A percentile compares a stretch with the other conserved stretches of the same genome.
These are phyloP conservation scores for Pythium oligandrum DNA, from an alignment of 352 stramenopile genomes.

Conservation along the genomic window DNA sequence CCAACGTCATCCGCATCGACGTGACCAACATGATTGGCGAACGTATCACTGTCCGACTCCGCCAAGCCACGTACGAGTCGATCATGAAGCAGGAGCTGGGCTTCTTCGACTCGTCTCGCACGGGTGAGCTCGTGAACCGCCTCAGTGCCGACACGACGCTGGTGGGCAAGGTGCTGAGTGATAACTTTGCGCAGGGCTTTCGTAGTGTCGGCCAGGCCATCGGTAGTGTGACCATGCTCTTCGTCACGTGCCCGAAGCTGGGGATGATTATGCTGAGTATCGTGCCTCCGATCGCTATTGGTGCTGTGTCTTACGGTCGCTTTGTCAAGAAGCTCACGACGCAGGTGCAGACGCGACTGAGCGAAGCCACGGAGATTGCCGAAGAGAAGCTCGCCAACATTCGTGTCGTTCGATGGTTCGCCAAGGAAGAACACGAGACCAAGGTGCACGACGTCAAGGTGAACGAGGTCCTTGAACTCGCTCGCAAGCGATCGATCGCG, in stretches of 20 bases:
- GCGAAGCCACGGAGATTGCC: slow-evolving; percentile 87
- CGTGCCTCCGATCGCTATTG: slow-evolving; percentile 89
- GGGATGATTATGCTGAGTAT: slow-evolving; percentile 88
- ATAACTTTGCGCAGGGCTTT: slow-evolving; percentile 78
- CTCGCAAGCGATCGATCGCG: slow-evolving; percentile 68
- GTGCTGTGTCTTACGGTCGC: slow-evolving; percentile 81
- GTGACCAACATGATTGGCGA: slow-evolving; percentile 86
- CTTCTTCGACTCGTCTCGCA: slow-evolving; percentile 89
- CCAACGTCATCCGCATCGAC: slow-evolving; percentile 69
- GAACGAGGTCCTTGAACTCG: slow-evolving; percentile 52
- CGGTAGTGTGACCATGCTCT: slow-evolving; percentile 87
- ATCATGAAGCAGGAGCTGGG: slow-evolving; percentile 84
- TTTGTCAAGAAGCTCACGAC: slow-evolving; percentile 85
- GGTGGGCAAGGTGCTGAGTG: slow-evolving; percentile 91
- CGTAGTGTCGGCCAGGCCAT: slow-evolving; percentile 76
- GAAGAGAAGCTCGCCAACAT: slow-evolving; percentile 92
- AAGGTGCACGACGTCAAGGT: slow-evolving; percentile 51
- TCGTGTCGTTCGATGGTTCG: slow-evolving; percentile 90
- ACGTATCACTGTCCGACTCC: slow-evolving; percentile 73
- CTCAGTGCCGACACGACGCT: slow-evolving; percentile 89
- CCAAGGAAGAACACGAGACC: slow-evolving; percentile 73
- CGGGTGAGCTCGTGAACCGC: slow-evolving; percentile 89
- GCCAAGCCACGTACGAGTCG: slow-evolving; percentile 74
- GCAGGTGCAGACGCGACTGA: slow-evolving; percentile 89
- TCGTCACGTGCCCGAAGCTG: slow-evolving; percentile 88